phyloP scores from a whole-genome alignment of 108 stramenopile genomes.

The Skeletonema potamos region DNA sequence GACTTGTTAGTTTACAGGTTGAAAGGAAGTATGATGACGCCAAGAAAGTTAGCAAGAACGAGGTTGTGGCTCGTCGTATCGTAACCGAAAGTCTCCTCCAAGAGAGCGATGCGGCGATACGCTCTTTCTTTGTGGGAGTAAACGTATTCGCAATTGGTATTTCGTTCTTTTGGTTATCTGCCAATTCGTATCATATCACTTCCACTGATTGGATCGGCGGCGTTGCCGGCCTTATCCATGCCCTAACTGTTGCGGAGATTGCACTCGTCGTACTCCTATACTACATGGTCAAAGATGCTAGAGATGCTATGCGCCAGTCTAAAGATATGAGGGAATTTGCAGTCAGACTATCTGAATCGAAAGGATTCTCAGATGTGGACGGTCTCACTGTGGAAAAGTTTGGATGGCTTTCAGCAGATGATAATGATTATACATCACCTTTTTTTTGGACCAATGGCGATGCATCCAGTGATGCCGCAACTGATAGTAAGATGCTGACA shows the following conservation, averaged over 20 bases:
- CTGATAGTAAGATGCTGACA: constrained; percentile 35
- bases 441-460: constrained; percentile 64
- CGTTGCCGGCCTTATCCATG: constrained; percentile 72
- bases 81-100: constrained; percentile 59
- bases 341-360: constrained; percentile 17
- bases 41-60: constrained; percentile 6
- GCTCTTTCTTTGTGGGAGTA: constrained; percentile 59
- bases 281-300: constrained; percentile 73
- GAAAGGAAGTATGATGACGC: constrained; percentile 18
- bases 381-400: constrained; percentile 46
- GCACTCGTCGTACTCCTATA: constrained; percentile 68
- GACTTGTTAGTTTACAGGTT: constrained; percentile 39
- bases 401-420: constrained; percentile 46
- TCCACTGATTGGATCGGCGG: constrained; percentile 83
- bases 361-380: constrained; percentile 10
- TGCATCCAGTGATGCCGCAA: constrained; percentile 15
- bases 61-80: constrained; percentile 48
- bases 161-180: constrained; percentile 81
- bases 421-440: constrained; percentile 17
- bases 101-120: constrained; percentile 57
- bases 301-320: constrained; percentile 37
- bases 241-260: constrained; percentile 78
- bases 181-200: constrained; percentile 83
- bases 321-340: constrained; percentile 50
- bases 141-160: constrained; percentile 67